Conservation (phyloP, 106 monocot species). For the Acorus gramineus region DNA sequence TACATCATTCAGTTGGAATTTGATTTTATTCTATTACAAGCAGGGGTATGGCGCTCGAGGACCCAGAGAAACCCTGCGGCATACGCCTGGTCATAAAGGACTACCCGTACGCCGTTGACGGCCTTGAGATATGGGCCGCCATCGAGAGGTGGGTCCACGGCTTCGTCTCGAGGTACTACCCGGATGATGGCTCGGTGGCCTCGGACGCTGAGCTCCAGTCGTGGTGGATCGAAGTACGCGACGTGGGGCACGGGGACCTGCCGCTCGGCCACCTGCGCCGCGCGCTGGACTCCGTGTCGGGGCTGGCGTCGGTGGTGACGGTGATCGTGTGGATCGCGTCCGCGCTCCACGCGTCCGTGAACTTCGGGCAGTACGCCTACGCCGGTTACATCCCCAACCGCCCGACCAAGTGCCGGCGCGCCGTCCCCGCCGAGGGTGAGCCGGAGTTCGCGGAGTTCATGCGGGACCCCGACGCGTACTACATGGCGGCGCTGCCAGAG, state of each 20-base stretch:
- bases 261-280: conserved; percentile 20
- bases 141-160: conserved; percentile 38
- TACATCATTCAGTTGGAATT: too few relatives aligned
- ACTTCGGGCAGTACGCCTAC: conserved; percentile 65
- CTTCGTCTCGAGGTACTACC: conserved; percentile 43
- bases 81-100: conserved; percentile 39
- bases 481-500: conserved; percentile 34
- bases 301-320: conserved; percentile 21
- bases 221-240: conserved; percentile 52
- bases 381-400: conserved; percentile 58
- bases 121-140: conserved; percentile 53
- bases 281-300: conserved; percentile 16
- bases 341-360: conserved; percentile 57
- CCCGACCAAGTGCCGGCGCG: conserved; percentile 36
- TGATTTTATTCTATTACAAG: not conserved
- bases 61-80: conserved; percentile 18
- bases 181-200: conserved; percentile 12
- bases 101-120: conserved; percentile 61
- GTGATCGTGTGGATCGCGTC: conserved; percentile 65
- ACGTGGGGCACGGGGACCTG: conserved; percentile 46
- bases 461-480: conserved; percentile 33
- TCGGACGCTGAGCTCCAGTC: conserved; percentile 39
- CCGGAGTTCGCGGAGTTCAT: conserved; percentile 30
- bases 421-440: conserved; percentile 33
- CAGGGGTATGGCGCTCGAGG: conserved; percentile 38